Evolutionary conservation across 2,329 filamentous ascomycete genomes (phyloP).

Genomic region (Fusarium sp.): DNA sequence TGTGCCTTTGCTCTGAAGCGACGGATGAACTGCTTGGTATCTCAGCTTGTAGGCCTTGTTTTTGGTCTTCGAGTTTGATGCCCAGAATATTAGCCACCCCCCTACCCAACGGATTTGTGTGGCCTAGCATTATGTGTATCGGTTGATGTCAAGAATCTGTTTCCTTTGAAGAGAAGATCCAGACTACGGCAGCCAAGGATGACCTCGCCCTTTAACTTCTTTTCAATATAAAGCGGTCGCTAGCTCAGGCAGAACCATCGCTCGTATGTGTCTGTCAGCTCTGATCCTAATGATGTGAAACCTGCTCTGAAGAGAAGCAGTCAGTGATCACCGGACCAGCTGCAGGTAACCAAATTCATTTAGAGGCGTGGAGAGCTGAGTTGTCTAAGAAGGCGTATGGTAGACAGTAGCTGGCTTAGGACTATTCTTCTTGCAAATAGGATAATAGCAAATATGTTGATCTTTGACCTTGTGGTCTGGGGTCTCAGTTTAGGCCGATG

Average conservation of each 20-base stretch:
- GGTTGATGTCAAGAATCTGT: neutral
- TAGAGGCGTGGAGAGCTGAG: slow-evolving; percentile 19
- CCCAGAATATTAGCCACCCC: slow-evolving; percentile 81
- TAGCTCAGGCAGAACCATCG: neutral
- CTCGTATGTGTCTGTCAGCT: neutral
- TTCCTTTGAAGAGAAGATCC: neutral
- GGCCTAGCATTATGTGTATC: slow-evolving; percentile 29
- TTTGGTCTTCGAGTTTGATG: slow-evolving; percentile 77
- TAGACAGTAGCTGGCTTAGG: slow-evolving; percentile 5
- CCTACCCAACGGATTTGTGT: slow-evolving; percentile 71
- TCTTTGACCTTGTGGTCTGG: slow-evolving; percentile 29
- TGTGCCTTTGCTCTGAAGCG: slow-evolving; percentile 76
- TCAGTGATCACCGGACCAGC: slow-evolving; percentile 14
- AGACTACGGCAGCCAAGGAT: neutral
- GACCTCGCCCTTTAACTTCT: neutral
- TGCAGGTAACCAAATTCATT: slow-evolving; percentile 8
- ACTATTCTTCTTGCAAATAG: slow-evolving; percentile 28
- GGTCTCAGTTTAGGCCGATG: slow-evolving; percentile 32
- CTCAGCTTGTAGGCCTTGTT: slow-evolving; percentile 61
- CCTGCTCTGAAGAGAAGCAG: neutral
- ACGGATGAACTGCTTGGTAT: slow-evolving; percentile 82
- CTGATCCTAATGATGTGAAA: neutral
- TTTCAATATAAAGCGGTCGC: neutral
- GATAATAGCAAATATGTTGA: neutral
- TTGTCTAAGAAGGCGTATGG: slow-evolving; percentile 13